These are phyloP conservation scores for Penicillium sp. DNA, from an alignment of 2,329 filamentous ascomycete genomes.

Conservation along the genomic window DNA sequence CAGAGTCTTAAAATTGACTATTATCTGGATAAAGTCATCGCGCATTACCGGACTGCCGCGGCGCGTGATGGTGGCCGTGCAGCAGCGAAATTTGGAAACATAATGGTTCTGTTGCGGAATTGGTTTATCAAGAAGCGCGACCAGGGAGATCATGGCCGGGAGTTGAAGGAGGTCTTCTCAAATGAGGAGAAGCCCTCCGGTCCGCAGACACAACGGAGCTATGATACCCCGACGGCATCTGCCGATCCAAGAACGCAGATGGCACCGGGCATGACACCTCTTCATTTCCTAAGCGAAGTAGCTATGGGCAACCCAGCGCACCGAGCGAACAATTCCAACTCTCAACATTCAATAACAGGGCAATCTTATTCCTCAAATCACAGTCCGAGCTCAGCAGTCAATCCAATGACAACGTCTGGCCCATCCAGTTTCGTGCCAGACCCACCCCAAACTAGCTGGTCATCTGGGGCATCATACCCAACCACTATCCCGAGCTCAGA, in stretches of 20 bases:
- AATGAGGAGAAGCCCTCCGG: conserved; percentile 3
- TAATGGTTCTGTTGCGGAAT: conserved; percentile 66
- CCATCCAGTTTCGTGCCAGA: not conserved
- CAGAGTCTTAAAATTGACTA: conserved; percentile 63
- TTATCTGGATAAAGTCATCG: conserved; percentile 68
- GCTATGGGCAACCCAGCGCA: conserved; percentile 36
- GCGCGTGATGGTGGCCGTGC: conserved; percentile 63
- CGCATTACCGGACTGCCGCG: conserved; percentile 64
- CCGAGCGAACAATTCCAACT: conserved; percentile 1
- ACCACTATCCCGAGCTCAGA: conserved; percentile 7
- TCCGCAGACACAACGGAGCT: not conserved
- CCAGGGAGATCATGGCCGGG: conserved; percentile 35
- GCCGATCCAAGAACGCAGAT: conserved; percentile 1
- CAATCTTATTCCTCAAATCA: not conserved
- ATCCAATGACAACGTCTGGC: not conserved
- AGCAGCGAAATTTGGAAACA: conserved; percentile 67
- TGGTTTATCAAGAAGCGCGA: conserved; percentile 59
- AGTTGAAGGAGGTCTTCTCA: conserved; percentile 25
- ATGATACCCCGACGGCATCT: not conserved
- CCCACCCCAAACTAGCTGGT: conserved; percentile 13
- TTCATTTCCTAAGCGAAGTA: conserved; percentile 43
- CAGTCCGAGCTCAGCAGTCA: conserved; percentile 2
- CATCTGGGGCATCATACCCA: conserved; percentile 12
- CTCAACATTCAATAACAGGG: not conserved
- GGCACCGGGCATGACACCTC: conserved; percentile 30